Base-by-base conservation (phyloP, 2,329 filamentous ascomycete genomes). In the Stagonosporopsis tanaceti region DNA sequence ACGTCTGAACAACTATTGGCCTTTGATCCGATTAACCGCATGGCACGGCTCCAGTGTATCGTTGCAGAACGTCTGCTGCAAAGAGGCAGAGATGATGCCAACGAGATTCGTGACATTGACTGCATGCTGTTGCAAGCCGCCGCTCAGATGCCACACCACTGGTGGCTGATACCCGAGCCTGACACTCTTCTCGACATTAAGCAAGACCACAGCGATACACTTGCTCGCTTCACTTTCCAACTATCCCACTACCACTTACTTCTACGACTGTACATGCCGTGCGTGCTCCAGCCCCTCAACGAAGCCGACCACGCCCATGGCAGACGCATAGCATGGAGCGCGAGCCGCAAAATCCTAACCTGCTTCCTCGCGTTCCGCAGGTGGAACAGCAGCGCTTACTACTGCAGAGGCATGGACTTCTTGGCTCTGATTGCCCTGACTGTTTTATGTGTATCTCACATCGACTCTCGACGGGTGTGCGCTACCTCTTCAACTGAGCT, bases 31-130 rank as follows among this genome's bases (percentile, higher is more conserved):
- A 68, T 75, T 40, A 59, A 61, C 44, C 44, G 38, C 14, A 24
- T 79, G 8, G 76, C 78, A 42, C 68, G 71, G 1, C 60, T 68
- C 30, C 69, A 78, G n/a, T 66, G 63, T 14, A 59, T 62, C 12
- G 67, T 80, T 32, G 74, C 75, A 2, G 70, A 63, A 12, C 68
- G 68, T 2, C 77, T 82, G n/a, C 61, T 79, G 0, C 71, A 77
- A 46, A 75, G 78, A 9, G 78, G 79, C 50, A 68, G 75, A 34
- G 50, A 55, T 8, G 56, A 64, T 5, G 53, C 61, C 24, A 30
- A 3, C 3, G 35, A 30, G 47, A 39, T 37, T 30, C 51, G 8
- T 47, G 67, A 14, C 67, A 74, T 68, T 20, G 66, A 69, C 46
- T 7, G 2, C 2, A 48, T 63, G 32, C 28, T 69, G 4, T 55